Evolutionary conservation across 2,329 filamentous ascomycete species (phyloP), one percentile per base, ranked within the genome.

Genomic region (Fusarium siculi): DNA sequence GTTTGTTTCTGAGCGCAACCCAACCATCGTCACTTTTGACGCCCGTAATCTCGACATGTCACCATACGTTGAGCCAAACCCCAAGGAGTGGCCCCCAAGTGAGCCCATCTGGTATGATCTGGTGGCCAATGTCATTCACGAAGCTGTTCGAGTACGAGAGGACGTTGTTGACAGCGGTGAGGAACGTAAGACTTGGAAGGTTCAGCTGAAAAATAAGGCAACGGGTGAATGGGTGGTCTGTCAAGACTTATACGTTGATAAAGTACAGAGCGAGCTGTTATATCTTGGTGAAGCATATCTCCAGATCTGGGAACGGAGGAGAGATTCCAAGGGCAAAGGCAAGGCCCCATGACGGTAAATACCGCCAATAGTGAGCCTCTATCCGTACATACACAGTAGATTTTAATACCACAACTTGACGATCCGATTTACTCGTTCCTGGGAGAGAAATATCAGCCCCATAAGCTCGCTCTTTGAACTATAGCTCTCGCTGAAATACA

Each of bases 21-120:
- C 96, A 2, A 99, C 96, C 15, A 99, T 99, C 78, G 96, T 99
- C 72, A 98, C 96, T 0, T 99, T 98, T 82, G 94, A 96, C 73
- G 92, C 94, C 9, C 89, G 92, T 68, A 79, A 92, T 46, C 90
- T 99, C 14, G 95, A 99, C 81, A 92, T 98, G 86, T 88, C 91
- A 9, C 95, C 95, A 0, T 98, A 96, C 78, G 94, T 97, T 18
- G 94, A 98, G 83, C 95, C 96, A 0, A 94, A 95, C 78, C 93
- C 94, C 0, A 83, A 87, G 9, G 80, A 92, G 42, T 90, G 92
- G 81, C 88, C 91, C 1, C 89, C 90, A 0, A 90, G 92, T 5
- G 94, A 97, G 80, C 95, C 96, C 4, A 93, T 98, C 75, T 91
- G 93, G 86, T 99, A 99, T 82, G 96, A 99, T 81, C 89, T 99